Percentiles rank a stretch among this genome's conserved stretches.
phyloP scores from a whole-genome alignment of 148 eudicot genomes.

The Amaranthus palmeri region DNA sequence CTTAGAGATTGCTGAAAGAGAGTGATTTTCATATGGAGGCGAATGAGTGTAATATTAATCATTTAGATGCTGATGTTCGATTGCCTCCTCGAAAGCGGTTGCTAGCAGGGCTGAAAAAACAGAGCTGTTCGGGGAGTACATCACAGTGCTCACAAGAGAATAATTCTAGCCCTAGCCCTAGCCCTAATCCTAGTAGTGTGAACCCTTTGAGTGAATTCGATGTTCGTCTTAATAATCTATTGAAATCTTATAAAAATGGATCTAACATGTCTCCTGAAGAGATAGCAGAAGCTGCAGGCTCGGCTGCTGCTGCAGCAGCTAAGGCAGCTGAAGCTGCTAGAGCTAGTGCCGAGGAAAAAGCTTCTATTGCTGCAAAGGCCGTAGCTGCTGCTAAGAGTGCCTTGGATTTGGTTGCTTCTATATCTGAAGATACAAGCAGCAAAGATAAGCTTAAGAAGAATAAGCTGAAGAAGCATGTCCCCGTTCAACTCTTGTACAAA shows the following conservation, averaged over 20 bases:
- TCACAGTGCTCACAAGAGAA: slow-evolving; percentile 34
- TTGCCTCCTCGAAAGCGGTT: slow-evolving; percentile 94
- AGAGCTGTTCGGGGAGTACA: slow-evolving; percentile 44
- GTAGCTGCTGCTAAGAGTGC: slow-evolving; percentile 77
- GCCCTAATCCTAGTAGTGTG: slow-evolving; percentile 22
- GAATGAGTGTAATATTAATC: slow-evolving; percentile 48
- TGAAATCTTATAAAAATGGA: slow-evolving; percentile 47
- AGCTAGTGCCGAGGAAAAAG: slow-evolving; percentile 84
- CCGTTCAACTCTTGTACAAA: slow-evolving; percentile 51
- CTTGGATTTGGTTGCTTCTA: slow-evolving; percentile 54
- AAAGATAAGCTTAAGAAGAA: slow-evolving; percentile 51
- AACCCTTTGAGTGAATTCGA: slow-evolving; percentile 36
- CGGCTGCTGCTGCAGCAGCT: slow-evolving; percentile 49
- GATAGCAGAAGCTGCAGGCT: slow-evolving; percentile 58
- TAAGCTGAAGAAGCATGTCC: slow-evolving; percentile 74
- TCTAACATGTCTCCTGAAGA: slow-evolving; percentile 61
- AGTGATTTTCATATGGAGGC: slow-evolving; percentile 45
- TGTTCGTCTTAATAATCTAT: slow-evolving; percentile 40
- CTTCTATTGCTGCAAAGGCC: slow-evolving; percentile 73
- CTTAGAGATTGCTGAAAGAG: slow-evolving; percentile 23
- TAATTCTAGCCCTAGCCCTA: slow-evolving; percentile 24
- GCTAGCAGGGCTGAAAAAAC: slow-evolving; percentile 73
- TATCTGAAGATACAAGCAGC: slow-evolving; percentile 34
- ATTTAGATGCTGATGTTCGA: slow-evolving; percentile 63
- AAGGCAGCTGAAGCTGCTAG: slow-evolving; percentile 65